phyloP scores from a whole-genome alignment of 257 asterid genomes.

The Pogostemon cablin region DNA sequence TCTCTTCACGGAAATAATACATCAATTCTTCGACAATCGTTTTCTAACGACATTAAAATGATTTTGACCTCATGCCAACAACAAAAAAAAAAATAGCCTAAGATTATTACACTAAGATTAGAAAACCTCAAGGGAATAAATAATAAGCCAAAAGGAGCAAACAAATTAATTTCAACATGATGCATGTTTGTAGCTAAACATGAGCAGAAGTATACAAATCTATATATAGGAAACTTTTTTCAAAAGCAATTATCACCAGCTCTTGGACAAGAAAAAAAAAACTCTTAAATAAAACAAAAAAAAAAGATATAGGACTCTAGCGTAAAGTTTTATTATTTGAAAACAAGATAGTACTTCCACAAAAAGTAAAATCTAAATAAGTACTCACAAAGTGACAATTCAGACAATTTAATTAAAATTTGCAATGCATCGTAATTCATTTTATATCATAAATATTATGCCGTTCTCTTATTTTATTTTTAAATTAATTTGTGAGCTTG shows the following conservation, averaged over 20 bases:
- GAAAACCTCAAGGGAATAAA: not conserved
- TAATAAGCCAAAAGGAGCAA: conserved; percentile 1
- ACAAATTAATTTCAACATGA: not conserved
- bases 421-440: too few species aligned
- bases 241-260: not conserved
- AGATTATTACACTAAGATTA: not conserved
- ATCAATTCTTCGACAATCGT: conserved; percentile 10
- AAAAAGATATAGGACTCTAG: not conserved
- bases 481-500: not conserved
- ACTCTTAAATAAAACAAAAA: not conserved
- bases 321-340: too few species aligned
- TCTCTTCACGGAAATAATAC: too few species aligned
- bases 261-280: not conserved
- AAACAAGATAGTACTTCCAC: too few species aligned
- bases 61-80: too few species aligned
- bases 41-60: not conserved
- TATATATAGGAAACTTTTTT: not conserved
- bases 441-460: too few species aligned
- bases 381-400: too few species aligned
- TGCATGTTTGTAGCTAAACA: conserved; percentile 10
- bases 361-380: too few species aligned
- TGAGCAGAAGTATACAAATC: not conserved
- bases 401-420: too few species aligned
- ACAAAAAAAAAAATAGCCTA: too few species aligned
- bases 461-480: too few species aligned